Evolutionary conservation across 2,329 filamentous ascomycete genomes (phyloP).

Genomic region (Talaromyces sp.): DNA sequence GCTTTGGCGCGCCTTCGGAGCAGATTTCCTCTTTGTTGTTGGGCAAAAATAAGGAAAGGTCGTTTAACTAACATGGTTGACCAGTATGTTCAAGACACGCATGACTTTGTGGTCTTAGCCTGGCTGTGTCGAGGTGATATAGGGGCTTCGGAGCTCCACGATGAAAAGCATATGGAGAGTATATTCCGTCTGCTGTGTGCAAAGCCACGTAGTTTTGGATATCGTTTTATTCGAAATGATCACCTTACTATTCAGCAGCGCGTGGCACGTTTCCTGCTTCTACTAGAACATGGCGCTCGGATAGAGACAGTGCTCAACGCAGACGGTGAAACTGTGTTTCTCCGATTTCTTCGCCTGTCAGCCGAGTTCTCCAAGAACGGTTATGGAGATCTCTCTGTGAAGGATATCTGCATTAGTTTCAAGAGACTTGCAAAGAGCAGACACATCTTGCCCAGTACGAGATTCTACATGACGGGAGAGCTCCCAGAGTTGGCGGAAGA

Average conservation of each 20-base stretch:
- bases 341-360: background rate
- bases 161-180: background rate
- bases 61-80: background rate
- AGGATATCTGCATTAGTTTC: background rate
- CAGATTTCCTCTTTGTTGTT: background rate
- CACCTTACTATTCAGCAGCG: background rate
- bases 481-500: background rate
- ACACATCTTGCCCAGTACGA: background rate
- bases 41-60: background rate
- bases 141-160: background rate
- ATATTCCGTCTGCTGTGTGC: background rate
- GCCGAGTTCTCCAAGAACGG: background rate
- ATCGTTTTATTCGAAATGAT: background rate
- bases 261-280: background rate
- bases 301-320: background rate
- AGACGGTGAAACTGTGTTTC: background rate
- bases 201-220: background rate
- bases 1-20: background rate
- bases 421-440: background rate
- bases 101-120: background rate
- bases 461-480: background rate
- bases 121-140: background rate
- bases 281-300: background rate
- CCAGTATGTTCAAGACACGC: background rate
- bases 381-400: background rate